Evolutionary conservation across 1,139 yeast species (phyloP).

Genomic region (Candida pseudoviswanathii): DNA sequence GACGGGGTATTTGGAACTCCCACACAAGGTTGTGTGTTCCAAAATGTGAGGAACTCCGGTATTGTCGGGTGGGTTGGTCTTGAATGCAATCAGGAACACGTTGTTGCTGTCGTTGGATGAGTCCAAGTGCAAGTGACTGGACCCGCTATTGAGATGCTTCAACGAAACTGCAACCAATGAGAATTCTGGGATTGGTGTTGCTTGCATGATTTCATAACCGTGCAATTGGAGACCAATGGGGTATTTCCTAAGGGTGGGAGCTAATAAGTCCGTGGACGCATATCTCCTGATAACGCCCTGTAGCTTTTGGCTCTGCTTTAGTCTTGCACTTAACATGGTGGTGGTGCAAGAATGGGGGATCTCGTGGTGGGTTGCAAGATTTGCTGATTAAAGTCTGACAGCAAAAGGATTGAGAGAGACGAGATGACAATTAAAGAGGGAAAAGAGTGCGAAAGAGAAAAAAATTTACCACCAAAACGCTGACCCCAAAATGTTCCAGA

Average conservation of each 20-base stretch:
- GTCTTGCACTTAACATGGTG: slow-evolving; percentile 9
- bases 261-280: slow-evolving; percentile 8
- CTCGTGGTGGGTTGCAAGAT: background rate
- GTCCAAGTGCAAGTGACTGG: slow-evolving; percentile 84
- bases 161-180: slow-evolving; percentile 78
- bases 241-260: slow-evolving; percentile 42
- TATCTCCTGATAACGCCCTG: background rate
- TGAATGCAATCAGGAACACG: slow-evolving; percentile 87
- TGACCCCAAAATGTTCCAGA: too few species aligned
- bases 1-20: slow-evolving; percentile 87
- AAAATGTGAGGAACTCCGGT: slow-evolving; percentile 96
- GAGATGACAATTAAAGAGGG: too few species aligned
- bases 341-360: background rate
- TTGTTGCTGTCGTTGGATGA: slow-evolving; percentile 74
- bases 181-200: slow-evolving; percentile 76
- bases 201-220: slow-evolving; percentile 66
- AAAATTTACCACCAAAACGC: too few species aligned
- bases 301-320: background rate
- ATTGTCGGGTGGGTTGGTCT: slow-evolving; percentile 89
- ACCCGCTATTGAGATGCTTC: slow-evolving; percentile 66
- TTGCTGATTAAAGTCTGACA: too few species aligned
- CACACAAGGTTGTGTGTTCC: slow-evolving; percentile 95
- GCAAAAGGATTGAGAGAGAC: background rate
- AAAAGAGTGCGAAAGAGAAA: too few species aligned
- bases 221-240: slow-evolving; percentile 63